Conservation (phyloP, 495 filamentous ascomycete genomes). For the Neurospora terricola region DNA sequence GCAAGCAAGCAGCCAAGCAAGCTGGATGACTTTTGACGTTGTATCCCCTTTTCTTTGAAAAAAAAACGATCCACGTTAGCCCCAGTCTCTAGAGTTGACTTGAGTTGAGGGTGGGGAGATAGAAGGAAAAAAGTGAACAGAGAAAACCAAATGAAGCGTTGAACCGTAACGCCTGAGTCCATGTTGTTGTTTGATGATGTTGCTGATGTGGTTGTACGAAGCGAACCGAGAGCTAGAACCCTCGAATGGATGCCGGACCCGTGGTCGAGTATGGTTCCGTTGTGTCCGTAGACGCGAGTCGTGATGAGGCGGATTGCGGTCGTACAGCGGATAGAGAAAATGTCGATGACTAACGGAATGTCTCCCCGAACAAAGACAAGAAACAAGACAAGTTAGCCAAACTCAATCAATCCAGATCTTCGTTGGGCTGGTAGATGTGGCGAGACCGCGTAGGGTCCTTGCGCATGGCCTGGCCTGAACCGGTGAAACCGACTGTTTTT, state of each 20-base stretch:
- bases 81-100: background rate
- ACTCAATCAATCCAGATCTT: slow-evolving; percentile 53
- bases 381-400: background rate
- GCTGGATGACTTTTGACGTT: background rate
- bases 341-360: background rate
- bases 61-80: background rate
- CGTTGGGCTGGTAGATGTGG: slow-evolving; percentile 76
- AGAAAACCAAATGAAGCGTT: background rate
- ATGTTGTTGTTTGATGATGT: background rate
- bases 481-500: slow-evolving; percentile 78
- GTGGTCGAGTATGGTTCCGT: background rate
- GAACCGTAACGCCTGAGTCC: background rate
- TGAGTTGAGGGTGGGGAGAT: background rate
- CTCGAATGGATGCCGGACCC: background rate
- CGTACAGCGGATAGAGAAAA: background rate
- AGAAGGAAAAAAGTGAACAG: background rate
- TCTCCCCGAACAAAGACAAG: background rate
- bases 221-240: background rate
- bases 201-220: background rate
- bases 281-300: background rate
- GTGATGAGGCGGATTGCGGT: background rate
- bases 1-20: background rate
- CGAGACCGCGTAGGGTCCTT: slow-evolving; percentile 76
- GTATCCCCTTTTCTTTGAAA: background rate
- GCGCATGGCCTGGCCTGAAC: slow-evolving; percentile 87